Evolutionary conservation across 129 eudicot species (phyloP).

Genomic region (Sambucus nigra): DNA sequence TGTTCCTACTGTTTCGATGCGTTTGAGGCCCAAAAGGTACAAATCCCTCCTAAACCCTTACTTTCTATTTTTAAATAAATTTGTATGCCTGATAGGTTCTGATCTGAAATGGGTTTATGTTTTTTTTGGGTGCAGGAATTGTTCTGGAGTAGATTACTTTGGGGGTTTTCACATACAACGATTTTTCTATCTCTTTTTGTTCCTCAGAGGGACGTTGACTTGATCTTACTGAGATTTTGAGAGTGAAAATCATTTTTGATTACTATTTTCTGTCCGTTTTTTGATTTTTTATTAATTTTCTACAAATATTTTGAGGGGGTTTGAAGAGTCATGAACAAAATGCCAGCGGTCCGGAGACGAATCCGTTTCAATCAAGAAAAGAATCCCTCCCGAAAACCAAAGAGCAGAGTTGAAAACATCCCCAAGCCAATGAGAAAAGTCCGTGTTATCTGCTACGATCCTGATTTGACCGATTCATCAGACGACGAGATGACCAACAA

Average conservation of each 20-base stretch:
- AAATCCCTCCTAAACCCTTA: not conserved
- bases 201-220: conserved; percentile 67
- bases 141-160: conserved; percentile 93
- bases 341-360: conserved; percentile 17
- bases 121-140: conserved; percentile 59
- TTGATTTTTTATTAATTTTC: not conserved
- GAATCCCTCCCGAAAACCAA: not conserved
- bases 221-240: conserved; percentile 10
- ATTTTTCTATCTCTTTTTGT: conserved; percentile 51
- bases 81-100: not conserved
- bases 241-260: not conserved
- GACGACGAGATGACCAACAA: conserved; percentile 36
- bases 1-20: conserved; percentile 80
- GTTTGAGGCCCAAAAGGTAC: conserved; percentile 97
- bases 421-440: conserved; percentile 34
- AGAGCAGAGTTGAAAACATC: conserved; percentile 8
- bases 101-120: conserved; percentile 12
- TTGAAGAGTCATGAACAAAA: conserved; percentile 15
- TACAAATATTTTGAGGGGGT: not conserved
- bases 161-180: conserved; percentile 84
- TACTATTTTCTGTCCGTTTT: conserved; percentile 6
- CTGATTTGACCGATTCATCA: conserved; percentile 75
- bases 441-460: conserved; percentile 67
- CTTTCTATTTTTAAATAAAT: not conserved
- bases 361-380: not conserved